These are phyloP conservation scores for Globisporangium middletonii DNA, from an alignment of 352 stramenopile species.

Conservation along the genomic window DNA sequence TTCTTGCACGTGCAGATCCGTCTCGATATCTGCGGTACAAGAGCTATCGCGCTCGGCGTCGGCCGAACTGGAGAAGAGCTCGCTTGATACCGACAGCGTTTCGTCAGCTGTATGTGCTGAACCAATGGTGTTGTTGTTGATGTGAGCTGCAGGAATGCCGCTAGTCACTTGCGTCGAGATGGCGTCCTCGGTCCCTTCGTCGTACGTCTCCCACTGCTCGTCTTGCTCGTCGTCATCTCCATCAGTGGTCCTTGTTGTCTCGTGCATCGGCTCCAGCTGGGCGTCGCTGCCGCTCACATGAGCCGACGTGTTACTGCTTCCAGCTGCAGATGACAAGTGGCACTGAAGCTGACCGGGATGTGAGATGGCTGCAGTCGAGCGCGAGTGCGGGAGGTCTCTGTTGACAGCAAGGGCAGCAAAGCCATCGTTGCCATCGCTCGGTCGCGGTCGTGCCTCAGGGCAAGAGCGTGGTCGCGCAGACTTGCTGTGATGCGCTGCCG, in stretches of 20 bases:
- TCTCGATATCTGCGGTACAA: background rate
- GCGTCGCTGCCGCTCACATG: background rate
- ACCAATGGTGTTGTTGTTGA: too few relatives aligned
- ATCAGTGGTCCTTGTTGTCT: background rate
- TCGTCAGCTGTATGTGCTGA: too few relatives aligned
- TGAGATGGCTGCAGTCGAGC: background rate
- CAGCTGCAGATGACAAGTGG: background rate
- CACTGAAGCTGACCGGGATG: background rate
- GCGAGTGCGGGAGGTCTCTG: background rate
- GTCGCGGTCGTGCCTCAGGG: background rate
- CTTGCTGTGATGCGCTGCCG: background rate
- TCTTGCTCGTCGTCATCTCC: background rate
- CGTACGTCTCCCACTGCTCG: conserved; percentile 6
- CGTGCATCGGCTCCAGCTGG: background rate
- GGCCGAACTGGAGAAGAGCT: too few relatives aligned
- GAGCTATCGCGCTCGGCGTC: background rate
- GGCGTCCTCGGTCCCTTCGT: conserved; percentile 1
- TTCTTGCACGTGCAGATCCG: conserved; percentile 4
- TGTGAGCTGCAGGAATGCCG: too few relatives aligned
- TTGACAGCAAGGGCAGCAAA: background rate
- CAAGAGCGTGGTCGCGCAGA: conserved; percentile 4
- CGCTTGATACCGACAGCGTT: too few relatives aligned
- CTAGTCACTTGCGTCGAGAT: background rate
- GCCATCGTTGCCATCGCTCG: background rate
- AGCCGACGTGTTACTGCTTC: too few relatives aligned